Evolutionary conservation across 169 alveolate genomes (phyloP), one percentile per base, ranked within the genome.

Genomic region (Theileria annulata): DNA sequence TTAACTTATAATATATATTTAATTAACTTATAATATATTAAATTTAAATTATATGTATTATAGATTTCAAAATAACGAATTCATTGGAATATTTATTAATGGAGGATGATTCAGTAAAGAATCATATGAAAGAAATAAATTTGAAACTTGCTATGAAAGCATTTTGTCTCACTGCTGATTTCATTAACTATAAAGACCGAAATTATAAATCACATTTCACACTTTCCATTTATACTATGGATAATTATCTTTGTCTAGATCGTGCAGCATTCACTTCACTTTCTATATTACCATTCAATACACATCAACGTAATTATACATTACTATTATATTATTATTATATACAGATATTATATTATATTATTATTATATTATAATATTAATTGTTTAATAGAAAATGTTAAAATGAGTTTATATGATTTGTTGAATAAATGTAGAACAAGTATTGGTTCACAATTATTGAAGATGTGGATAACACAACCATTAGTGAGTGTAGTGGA

Each of bases 401-500:
- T n/a, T 1, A 56, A 56, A 27, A 25, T 56, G 66, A 82, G 87
- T 19, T 67, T 96, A 58, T 92, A 90, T 76, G 96, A 95, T 49
- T 67, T 96, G 54, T 85, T 96, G 77, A 96, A 96, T 90, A 90
- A 93, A 76, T 95, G 99, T 68, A 92, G 97, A 67, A 96, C 99
- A 21, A 62, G 92, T 63, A 91, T 96, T 37, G 99, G 99, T 10
- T 85, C 91, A 1, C 91, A 97, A 63, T 81, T 95, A 70, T 92
- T 98, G 62, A 92, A 92, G 79, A 88, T 93, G 79, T 97, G 99
- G 99, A 75, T 98, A n/a, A 92, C 96, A 47, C 98, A 96, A 77
- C 99, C 99, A 15, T 91, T 97, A 30, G 92, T 94, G 72, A 96
- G 96, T 87, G 87, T 56, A 25, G 69, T 89, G 62, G 97, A 93